phyloP scores from a whole-genome alignment of 2,329 filamentous ascomycete genomes.

The Zymoseptoria tritici region DNA sequence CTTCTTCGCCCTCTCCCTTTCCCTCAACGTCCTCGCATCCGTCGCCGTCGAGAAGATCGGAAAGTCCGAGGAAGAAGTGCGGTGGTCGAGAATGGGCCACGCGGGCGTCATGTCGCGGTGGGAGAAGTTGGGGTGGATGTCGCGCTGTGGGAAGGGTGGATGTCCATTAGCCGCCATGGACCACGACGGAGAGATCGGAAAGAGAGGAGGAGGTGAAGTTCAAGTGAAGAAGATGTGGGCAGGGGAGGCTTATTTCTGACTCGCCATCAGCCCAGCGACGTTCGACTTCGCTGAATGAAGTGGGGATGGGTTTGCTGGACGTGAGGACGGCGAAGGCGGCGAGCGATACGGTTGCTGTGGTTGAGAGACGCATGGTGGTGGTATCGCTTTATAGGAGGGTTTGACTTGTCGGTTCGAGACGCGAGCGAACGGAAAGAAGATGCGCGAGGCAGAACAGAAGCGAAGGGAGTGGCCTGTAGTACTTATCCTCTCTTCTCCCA shows the following conservation, averaged over 20 bases:
- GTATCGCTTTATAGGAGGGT: too few species aligned
- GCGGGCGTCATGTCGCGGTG: conserved; percentile 14
- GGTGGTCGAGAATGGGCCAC: conserved; percentile 7
- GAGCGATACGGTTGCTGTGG: conserved; percentile 8
- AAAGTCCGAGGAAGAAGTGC: too few species aligned
- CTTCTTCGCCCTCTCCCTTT: conserved; percentile 1
- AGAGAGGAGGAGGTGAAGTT: too few species aligned
- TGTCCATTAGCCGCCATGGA: not conserved
- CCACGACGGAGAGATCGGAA: not conserved
- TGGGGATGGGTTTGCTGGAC: conserved; percentile 8
- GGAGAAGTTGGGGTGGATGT: conserved; percentile 12
- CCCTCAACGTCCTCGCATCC: conserved; percentile 2
- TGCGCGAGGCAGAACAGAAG: too few species aligned
- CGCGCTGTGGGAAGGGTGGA: conserved; percentile 2
- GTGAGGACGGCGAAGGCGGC: conserved; percentile 5
- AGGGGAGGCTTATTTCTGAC: conserved; percentile 17
- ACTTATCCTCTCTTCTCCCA: too few species aligned
- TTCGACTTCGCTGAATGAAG: conserved; percentile 22
- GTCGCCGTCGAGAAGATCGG: conserved; percentile 7
- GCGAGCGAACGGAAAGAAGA: too few species aligned
- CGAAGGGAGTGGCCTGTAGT: too few species aligned
- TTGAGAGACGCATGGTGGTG: conserved; percentile 13
- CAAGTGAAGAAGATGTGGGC: too few species aligned
- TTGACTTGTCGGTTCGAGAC: too few species aligned
- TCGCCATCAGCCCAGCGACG: conserved; percentile 21